Percentiles rank a stretch among this genome's conserved stretches.
Evolutionary conservation across 306 rosid genomes (phyloP).

Genomic region (Prinsepia uniflora): DNA sequence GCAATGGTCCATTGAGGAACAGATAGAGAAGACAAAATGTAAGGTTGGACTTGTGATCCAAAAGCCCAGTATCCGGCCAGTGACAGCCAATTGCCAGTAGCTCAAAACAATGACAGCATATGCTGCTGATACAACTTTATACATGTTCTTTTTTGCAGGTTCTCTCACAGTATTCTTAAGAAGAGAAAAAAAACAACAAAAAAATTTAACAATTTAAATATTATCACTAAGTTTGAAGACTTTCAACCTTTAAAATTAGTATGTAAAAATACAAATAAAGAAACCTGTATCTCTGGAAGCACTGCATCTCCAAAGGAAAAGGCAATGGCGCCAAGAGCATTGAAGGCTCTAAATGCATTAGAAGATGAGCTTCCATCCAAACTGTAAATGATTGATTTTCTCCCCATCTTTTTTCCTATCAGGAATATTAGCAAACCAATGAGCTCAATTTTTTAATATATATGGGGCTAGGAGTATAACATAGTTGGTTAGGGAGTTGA

Average conservation of each 20-base stretch:
- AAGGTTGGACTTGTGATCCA: conserved; percentile 68
- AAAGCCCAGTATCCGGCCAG: conserved; percentile 77
- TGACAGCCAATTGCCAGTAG: conserved; percentile 63
- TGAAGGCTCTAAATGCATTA: conserved; percentile 56
- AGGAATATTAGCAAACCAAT: conserved; percentile 2
- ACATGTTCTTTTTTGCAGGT: conserved; percentile 67
- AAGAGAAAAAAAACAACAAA: background rate
- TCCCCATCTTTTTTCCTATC: conserved; percentile 58
- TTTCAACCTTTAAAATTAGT: background rate
- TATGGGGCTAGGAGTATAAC: no score
- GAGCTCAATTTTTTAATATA: background rate
- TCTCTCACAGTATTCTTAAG: conserved; percentile 62
- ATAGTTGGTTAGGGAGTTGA: no score
- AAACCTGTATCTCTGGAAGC: conserved; percentile 82
- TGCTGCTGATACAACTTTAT: conserved; percentile 65
- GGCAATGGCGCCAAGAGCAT: conserved; percentile 66
- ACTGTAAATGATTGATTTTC: conserved; percentile 48
- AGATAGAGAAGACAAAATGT: conserved; percentile 52
- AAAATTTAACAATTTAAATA: background rate
- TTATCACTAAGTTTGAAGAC: background rate
- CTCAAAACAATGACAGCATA: conserved; percentile 51
- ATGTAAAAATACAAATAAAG: background rate
- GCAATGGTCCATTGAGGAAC: conserved; percentile 65
- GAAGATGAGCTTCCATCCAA: conserved; percentile 55
- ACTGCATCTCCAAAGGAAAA: conserved; percentile 84